Evolutionary conservation across 352 stramenopile genomes (phyloP), one percentile per base, ranked within the genome.

Genomic region (Globisporangium takayamanum): DNA sequence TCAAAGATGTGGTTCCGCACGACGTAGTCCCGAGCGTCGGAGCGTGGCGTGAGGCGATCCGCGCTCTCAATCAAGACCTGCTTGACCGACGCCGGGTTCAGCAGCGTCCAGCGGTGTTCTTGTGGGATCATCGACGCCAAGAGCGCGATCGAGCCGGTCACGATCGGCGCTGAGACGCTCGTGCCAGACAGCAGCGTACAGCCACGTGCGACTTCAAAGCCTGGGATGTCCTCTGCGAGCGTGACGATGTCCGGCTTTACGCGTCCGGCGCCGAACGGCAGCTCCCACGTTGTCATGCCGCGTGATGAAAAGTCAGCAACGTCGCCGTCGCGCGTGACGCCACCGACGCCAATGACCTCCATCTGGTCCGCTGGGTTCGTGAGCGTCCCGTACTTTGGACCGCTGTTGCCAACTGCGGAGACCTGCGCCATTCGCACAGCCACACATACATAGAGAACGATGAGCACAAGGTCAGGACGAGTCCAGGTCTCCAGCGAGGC

Each of bases 221-320:
- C 85, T 5, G 77, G 65, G 41, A 96, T 77, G 47, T 88, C 78
- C 60, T 87, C 72, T 10, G 79, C 71, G 0, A 88, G 61, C 6
- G 88, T 78, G 1, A 95, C 72, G 18, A 94, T 70, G 62, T 96
- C 88, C 5, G 87, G 88, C 59, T 96, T 96, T 0, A 95, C 73
- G 33, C 87, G 79, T 14, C 87, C 85, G n/a, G 81, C 84, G 0
- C 88, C 87, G 45, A 89, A 88, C 0, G 78, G 76, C 14, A 92
- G 64, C 56, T 96, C 87, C 82, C 81, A 94, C 14, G 82, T 92
- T 5, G 84, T 96, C 80, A 92, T 91, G 5, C 88, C 87, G 15
- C 85, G 72, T 0, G 84, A 92, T 14, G 85, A 92, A 59, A 96
- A 96, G 2, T 75, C 60, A 2, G 87, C 81, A 15, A 95, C 73